Evolutionary conservation across 73 alveolate species (phyloP).

Genomic region (Blepharisma japonicum): DNA sequence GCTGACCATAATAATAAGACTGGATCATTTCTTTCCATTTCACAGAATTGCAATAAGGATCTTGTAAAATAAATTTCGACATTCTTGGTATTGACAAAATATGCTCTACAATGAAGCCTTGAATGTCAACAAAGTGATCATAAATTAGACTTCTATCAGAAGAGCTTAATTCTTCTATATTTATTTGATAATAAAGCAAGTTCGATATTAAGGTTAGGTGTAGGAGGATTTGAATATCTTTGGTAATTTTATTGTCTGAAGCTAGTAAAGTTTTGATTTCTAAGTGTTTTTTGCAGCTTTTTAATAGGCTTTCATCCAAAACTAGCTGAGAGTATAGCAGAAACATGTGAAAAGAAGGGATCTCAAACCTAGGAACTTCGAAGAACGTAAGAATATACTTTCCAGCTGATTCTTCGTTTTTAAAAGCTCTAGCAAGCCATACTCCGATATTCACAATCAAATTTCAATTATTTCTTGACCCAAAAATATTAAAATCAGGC

Average conservation of each 20-base stretch:
- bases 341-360: background rate
- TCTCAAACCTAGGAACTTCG: background rate
- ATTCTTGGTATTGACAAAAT: constrained; percentile 23
- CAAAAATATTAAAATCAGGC: background rate
- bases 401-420: background rate
- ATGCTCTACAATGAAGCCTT: background rate
- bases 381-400: background rate
- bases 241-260: background rate
- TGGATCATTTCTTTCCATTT: constrained; percentile 30
- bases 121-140: constrained; percentile 10
- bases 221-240: background rate
- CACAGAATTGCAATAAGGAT: background rate
- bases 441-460: background rate
- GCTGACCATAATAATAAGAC: background rate
- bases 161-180: background rate
- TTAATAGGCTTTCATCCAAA: background rate
- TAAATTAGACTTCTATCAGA: background rate
- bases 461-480: background rate
- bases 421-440: background rate
- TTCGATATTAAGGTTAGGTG: background rate
- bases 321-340: background rate
- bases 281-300: background rate
- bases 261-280: background rate
- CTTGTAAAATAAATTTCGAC: background rate
- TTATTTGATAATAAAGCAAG: background rate